Evolutionary conservation across 2,329 filamentous ascomycete genomes (phyloP).

Genomic region (Cercospora sp.): DNA sequence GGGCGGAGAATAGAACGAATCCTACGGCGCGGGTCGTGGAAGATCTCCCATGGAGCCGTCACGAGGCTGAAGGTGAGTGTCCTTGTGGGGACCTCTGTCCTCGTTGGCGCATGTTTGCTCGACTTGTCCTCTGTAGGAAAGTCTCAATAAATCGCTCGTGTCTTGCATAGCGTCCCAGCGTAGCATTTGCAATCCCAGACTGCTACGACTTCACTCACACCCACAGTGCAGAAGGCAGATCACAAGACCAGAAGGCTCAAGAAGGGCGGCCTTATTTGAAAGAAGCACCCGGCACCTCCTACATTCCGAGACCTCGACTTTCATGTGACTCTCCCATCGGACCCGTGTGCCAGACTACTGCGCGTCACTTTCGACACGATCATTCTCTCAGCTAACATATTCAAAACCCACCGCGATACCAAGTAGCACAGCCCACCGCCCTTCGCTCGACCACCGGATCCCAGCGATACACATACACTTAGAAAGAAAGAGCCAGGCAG

Average conservation of each 20-base stretch:
- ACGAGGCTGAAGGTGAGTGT: conserved; percentile 17
- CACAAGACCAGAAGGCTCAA: conserved; percentile 20
- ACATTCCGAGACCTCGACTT: conserved; percentile 25
- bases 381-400: not conserved
- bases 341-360: conserved; percentile 8
- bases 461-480: not conserved
- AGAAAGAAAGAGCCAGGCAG: conserved; percentile 10
- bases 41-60: conserved; percentile 16
- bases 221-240: conserved; percentile 2
- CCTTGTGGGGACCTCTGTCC: not conserved
- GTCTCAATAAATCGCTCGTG: conserved; percentile 1
- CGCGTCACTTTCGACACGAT: conserved; percentile 9
- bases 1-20: conserved; percentile 17
- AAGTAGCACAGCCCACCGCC: not conserved
- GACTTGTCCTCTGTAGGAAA: conserved; percentile 7
- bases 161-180: conserved; percentile 20
- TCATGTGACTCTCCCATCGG: conserved; percentile 24
- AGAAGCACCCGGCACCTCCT: conserved; percentile 11
- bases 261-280: conserved; percentile 14
- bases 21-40: conserved; percentile 19
- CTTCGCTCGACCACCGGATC: not conserved
- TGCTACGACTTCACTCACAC: not conserved
- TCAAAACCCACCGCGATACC: not conserved
- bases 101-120: conserved; percentile 18
- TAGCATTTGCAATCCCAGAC: conserved; percentile 15